Percentiles rank a stretch among this genome's conserved stretches.
Evolutionary conservation across 176 grass and related monocot species (phyloP).

Genomic region (Pontederia crassipes): DNA sequence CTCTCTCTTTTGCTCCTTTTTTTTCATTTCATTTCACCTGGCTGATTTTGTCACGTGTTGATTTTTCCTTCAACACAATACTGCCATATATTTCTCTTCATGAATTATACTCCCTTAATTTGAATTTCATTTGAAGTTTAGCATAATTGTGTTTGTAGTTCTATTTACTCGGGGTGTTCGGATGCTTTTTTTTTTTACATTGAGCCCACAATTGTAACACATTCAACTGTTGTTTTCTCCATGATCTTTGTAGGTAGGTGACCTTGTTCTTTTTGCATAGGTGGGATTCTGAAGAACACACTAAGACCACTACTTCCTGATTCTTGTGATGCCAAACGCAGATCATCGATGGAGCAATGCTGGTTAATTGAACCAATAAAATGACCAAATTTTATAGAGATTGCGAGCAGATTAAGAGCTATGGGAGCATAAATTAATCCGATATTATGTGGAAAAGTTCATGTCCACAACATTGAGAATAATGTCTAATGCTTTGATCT

Average conservation of each 20-base stretch:
- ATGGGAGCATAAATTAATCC: slow-evolving; percentile 31
- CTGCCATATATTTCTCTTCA: too few relatives aligned
- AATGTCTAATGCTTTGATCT: too few relatives aligned
- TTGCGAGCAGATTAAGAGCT: slow-evolving; percentile 52
- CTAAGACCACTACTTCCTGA: slow-evolving; percentile 62
- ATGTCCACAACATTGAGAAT: neutral
- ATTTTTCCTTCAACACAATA: too few relatives aligned
- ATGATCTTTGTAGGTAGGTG: slow-evolving; percentile 56
- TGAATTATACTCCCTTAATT: too few relatives aligned
- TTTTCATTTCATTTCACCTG: too few relatives aligned
- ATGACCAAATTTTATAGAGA: slow-evolving; percentile 66
- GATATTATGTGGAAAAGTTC: neutral
- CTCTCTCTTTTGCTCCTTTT: too few relatives aligned
- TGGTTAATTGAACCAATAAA: slow-evolving; percentile 74
- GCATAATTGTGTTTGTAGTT: too few relatives aligned
- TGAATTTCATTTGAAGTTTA: too few relatives aligned
- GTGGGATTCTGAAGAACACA: slow-evolving; percentile 87
- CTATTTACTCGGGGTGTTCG: too few relatives aligned
- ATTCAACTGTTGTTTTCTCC: neutral
- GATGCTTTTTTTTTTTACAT: neutral
- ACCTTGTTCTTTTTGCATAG: slow-evolving; percentile 43
- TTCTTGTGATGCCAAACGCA: slow-evolving; percentile 73
- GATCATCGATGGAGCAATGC: slow-evolving; percentile 88
- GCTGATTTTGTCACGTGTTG: too few relatives aligned
- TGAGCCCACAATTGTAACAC: neutral